A percentile compares a stretch with the other conserved stretches of the same genome.
Evolutionary conservation across 164 flowering plant genomes (phyloP).

Genomic region (Berberis vulgaris): DNA sequence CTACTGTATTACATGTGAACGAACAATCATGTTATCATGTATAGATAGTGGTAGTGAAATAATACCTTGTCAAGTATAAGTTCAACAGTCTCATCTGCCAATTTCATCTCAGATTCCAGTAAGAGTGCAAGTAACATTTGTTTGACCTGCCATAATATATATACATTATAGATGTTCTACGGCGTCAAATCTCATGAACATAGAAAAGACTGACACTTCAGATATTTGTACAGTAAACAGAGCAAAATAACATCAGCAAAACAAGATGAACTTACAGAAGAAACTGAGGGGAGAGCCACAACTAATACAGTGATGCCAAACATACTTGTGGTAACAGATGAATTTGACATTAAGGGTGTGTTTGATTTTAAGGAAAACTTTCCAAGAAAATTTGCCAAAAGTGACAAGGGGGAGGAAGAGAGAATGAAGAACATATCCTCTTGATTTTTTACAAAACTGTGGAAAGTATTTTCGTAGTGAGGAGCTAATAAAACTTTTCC

Average conservation of each 20-base stretch:
- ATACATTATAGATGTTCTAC: background rate
- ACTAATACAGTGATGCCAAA: too few species aligned
- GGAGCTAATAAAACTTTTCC: background rate
- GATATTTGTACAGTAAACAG: background rate
- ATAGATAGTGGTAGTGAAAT: too few species aligned
- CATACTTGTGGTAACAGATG: background rate
- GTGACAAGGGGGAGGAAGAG: too few species aligned
- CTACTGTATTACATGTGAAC: too few species aligned
- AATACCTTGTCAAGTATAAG: background rate
- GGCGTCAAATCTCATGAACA: background rate
- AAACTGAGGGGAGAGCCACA: too few species aligned
- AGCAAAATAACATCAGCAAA: background rate
- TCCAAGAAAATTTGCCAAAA: too few species aligned
- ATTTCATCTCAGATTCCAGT: slow-evolving; percentile 1
- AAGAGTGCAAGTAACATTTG: slow-evolving; percentile 1
- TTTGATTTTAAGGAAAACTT: too few species aligned
- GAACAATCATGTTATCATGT: background rate
- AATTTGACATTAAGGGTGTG: background rate
- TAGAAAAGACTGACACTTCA: background rate
- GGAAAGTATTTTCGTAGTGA: background rate
- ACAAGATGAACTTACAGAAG: too few species aligned
- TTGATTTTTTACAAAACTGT: too few species aligned
- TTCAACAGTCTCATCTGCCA: slow-evolving; percentile 1
- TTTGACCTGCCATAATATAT: background rate
- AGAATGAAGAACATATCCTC: too few species aligned